Evolutionary conservation across 306 rosid genomes (phyloP), one percentile per base, ranked within the genome.

Genomic region (Cicer yamashitae): DNA sequence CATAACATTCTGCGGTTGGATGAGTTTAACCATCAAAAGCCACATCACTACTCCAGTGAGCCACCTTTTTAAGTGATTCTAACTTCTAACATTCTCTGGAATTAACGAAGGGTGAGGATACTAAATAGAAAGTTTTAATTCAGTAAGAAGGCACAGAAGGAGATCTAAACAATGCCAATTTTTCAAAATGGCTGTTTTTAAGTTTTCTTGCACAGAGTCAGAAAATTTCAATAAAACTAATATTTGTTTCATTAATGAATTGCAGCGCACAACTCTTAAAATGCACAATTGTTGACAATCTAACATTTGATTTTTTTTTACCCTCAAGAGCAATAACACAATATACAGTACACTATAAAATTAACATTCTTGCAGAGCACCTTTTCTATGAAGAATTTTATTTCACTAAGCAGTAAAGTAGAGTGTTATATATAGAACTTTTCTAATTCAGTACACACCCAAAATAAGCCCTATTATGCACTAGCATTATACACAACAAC

Each of bases 11-110:
- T 52, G 30, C 51, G 57, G 66, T 58, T 7, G 39, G 65, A 64
- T 70, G 18, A 64, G 76, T 75, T 48, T 79, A 71, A 65, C 67
- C 52, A 51, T 45, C 43, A 76, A 64, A 81, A 62, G 59, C 69
- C 66, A 77, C 8, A 43, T 53, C n/a, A 64, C 10, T 7, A 59
- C 47, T 48, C 46, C 34, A 58, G 46, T 1, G 8, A 59, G 63
- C 59, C 78, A 50, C 13, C 37, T 39, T 77, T 18, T 51, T 14
- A 46, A 15, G 64, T 71, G 52, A 67, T 77, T 59, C 18, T 37
- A 53, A 47, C 57, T 65, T 73, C 20, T 12, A 79, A 46, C 41
- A 74, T 74, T 62, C 50, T 37, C 50, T 40, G 37, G 51, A 47
- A 47, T 48, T 56, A 61, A 74, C 17, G 53, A 17, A 34, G 60